These are phyloP conservation scores for Amaranthus hypochondriacus DNA, from an alignment of 148 eudicot genomes.

Conservation along the genomic window DNA sequence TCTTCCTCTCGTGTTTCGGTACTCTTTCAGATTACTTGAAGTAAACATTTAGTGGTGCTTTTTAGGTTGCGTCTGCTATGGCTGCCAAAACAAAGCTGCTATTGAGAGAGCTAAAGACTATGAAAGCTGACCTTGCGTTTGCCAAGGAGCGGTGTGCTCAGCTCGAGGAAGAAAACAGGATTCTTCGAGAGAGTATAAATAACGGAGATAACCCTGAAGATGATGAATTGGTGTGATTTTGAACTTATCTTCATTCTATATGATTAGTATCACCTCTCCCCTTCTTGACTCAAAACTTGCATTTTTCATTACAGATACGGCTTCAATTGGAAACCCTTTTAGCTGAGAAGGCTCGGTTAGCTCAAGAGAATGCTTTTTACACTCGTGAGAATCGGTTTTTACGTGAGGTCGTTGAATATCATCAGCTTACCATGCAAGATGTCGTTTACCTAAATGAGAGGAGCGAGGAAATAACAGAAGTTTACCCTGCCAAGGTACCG, in stretches of 20 bases:
- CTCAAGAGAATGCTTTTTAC: slow-evolving; percentile 72
- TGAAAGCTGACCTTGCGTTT: slow-evolving; percentile 86
- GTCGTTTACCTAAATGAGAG: slow-evolving; percentile 73
- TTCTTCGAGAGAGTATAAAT: slow-evolving; percentile 60
- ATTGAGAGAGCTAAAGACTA: slow-evolving; percentile 80
- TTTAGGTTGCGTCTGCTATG: slow-evolving; percentile 88
- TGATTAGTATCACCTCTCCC: not conserved
- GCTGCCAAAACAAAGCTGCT: slow-evolving; percentile 88
- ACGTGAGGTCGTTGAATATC: slow-evolving; percentile 82
- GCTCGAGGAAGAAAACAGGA: slow-evolving; percentile 81
- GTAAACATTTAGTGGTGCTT: slow-evolving; percentile 17
- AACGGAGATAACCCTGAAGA: slow-evolving; percentile 72
- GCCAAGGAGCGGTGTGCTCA: slow-evolving; percentile 86
- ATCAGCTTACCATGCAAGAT: slow-evolving; percentile 91
- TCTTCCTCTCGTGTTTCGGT: not conserved
- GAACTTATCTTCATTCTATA: not conserved
- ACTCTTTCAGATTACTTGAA: slow-evolving; percentile 3
- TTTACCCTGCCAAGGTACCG: slow-evolving; percentile 58
- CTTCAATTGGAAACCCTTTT: slow-evolving; percentile 83
- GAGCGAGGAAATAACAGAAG: slow-evolving; percentile 75
- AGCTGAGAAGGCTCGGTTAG: slow-evolving; percentile 81
- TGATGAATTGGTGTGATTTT: slow-evolving; percentile 62
- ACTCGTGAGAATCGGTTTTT: slow-evolving; percentile 83
- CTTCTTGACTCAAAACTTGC: not conserved
- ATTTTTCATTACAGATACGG: slow-evolving; percentile 52